phyloP scores from a whole-genome alignment of 768 basidiomycete species.

The Serendipita sp. region DNA sequence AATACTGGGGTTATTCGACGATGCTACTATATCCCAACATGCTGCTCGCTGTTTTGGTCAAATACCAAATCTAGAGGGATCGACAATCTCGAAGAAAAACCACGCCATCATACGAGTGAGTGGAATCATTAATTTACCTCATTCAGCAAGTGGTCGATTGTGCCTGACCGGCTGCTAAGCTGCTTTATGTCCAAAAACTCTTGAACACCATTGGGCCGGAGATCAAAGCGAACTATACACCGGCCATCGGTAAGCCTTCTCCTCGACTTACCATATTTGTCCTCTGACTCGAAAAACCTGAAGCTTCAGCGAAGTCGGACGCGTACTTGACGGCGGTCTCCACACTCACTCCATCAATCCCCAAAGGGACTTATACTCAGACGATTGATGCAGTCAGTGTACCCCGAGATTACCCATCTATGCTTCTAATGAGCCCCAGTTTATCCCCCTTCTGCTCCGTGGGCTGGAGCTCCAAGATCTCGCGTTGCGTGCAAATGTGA shows the following conservation, averaged over 20 bases:
- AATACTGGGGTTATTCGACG: conserved; percentile 56
- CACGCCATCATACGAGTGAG: conserved; percentile 62
- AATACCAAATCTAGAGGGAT: conserved; percentile 40
- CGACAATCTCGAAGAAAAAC: conserved; percentile 58
- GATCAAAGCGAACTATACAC: conserved; percentile 51
- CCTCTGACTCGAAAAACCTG: not conserved
- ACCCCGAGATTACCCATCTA: conserved; percentile 21
- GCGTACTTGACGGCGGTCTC: conserved; percentile 74
- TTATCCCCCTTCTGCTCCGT: conserved; percentile 76
- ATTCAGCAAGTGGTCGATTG: conserved; percentile 17
- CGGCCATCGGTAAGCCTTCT: conserved; percentile 30
- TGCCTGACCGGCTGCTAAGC: conserved; percentile 16
- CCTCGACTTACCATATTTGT: not conserved
- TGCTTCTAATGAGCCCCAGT: conserved; percentile 27
- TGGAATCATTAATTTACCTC: not conserved
- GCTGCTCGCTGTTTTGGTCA: conserved; percentile 65
- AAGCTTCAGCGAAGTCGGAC: conserved; percentile 29
- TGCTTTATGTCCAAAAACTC: conserved; percentile 61
- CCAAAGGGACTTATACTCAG: conserved; percentile 53
- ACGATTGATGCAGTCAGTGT: conserved; percentile 37
- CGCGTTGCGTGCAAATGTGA: conserved; percentile 60
- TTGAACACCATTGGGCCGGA: conserved; percentile 56
- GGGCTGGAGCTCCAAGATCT: conserved; percentile 65
- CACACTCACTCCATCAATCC: conserved; percentile 62
- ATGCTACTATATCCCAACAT: conserved; percentile 45